A percentile compares a stretch with the other conserved stretches of the same genome.
Evolutionary conservation across 2,329 filamentous ascomycete genomes (phyloP).

Genomic region (Coniella vitis): DNA sequence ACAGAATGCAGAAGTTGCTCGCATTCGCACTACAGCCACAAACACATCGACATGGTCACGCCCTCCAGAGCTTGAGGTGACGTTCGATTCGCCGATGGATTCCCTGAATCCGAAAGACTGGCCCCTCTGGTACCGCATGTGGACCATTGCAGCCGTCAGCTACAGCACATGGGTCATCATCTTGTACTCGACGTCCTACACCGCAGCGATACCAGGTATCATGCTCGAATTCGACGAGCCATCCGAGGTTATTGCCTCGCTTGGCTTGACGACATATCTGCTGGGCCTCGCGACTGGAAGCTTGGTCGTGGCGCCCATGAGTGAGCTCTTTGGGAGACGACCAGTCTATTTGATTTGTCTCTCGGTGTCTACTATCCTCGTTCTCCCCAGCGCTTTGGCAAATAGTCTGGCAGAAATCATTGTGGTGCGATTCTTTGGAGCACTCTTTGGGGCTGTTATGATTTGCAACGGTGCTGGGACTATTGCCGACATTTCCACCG

Average conservation of each 20-base stretch:
- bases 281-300: conserved; percentile 63
- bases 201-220: conserved; percentile 60
- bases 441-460: conserved; percentile 55
- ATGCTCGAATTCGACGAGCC: conserved; percentile 54
- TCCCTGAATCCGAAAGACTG: conserved; percentile 62
- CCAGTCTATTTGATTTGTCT: conserved; percentile 61
- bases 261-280: conserved; percentile 70
- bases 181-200: conserved; percentile 69
- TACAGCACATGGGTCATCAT: conserved; percentile 43
- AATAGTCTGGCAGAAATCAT: conserved; percentile 58
- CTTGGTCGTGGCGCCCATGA: conserved; percentile 65
- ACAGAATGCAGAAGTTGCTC: conserved; percentile 27
- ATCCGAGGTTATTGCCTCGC: conserved; percentile 49
- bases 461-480: conserved; percentile 78
- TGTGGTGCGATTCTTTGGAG: conserved; percentile 61
- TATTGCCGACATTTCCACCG: conserved; percentile 74
- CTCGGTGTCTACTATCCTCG: conserved; percentile 54
- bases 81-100: conserved; percentile 50
- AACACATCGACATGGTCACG: conserved; percentile 32
- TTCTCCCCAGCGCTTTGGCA: conserved; percentile 64
- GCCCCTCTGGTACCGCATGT: conserved; percentile 42
- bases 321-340: conserved; percentile 58
- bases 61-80: conserved; percentile 58
- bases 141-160: conserved; percentile 33
- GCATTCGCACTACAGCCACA: conserved; percentile 27